Evolutionary conservation across 352 stramenopile species (phyloP), one percentile per base, ranked within the genome.

Genomic region (Pythium scleroteichum): DNA sequence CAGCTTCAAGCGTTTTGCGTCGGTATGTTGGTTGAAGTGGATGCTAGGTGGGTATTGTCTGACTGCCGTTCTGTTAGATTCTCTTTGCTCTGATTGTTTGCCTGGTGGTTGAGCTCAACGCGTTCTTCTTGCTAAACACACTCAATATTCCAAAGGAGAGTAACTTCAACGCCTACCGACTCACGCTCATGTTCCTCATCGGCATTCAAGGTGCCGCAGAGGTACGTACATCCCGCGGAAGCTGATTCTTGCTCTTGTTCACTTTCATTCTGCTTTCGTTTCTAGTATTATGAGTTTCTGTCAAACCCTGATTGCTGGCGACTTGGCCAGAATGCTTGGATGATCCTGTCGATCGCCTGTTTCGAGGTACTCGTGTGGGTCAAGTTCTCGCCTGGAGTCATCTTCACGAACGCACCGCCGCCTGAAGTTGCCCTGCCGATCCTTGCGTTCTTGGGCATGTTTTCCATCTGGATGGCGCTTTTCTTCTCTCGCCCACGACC

Each of bases 61-160:
- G 10, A 35, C 29, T 10, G 29, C 5, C 5, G 29, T 35, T 35
- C 5, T 35, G 29, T 10, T 73, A 89, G 62, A 78, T 96, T 41
- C 55, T 97, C 19, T 88, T 97, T 44, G 79, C 88, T 0, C 71
- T 98, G 46, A 62, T 96, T n/a, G 69, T 97, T 62, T 92, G 82
- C 53, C 66, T 94, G 0, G 57, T 96, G 10, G 88, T 88, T 2
- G 92, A 98, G 70, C 71, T 97, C 24, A 98, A 98, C 71, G 92
- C 92, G 13, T 98, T 98, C 71, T 97, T 98, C 66, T 68, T 98
- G 57, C 74, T 97, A 27, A 95, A 88, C 47, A 92, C 89, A 19
- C 69, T 97, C 27, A 83, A 77, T 27, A 88, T 97, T 44, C 87
- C 87, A 9, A 94, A 95, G 59, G 85, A 94, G 56, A 92, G 83